Evolutionary conservation across 805 yeast genomes (phyloP), one percentile per base, ranked within the genome.

Genomic region (Sugiyamaella chiloensis): DNA sequence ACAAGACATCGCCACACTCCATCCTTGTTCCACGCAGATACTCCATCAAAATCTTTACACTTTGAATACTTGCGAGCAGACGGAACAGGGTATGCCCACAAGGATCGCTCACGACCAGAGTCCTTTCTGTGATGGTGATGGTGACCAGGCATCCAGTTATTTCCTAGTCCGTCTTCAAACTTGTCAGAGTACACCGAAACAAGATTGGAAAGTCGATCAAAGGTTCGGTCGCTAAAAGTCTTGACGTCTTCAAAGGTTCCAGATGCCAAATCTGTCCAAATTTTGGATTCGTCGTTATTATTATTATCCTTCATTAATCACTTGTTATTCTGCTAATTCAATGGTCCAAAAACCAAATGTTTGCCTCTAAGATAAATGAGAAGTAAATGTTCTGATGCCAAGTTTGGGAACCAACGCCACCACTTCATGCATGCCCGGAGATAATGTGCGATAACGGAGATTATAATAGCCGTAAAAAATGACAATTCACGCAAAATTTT

Each of bases 1-100:
- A 90, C 84, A 40, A 91, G 68, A 67, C 98, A 91, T 60, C 90
- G 78, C 97, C 97, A 91, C 64, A 81, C 77, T 0, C 97, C 98
- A 19, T 75, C 72, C 30, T 78, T 67, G 61, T 88, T 95, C 96
- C 97, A 91, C 9, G 80, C 81, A 0, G 87, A 78, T 5, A 75
- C 67, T 2, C 99, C 98, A 6, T 79, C 68, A 29, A 74, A 67
- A 17, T 76, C 76, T 52, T 75, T 56, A 65, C 98, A 91, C 40
- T 76, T 72, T 44, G 76, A 71, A 63, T 81, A 87, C 52, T 78
- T 75, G 42, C 73, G 63, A 2, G 75, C 69, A 0, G 81, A 69
- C 2, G 95, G 95, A 5, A 73, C 70, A 19, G 80, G 80, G 53
- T 70, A 75, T 6, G 81, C 75, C 61, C 74, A 74, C 42, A 34